Base-by-base conservation (phyloP, 2,329 filamentous ascomycete genomes). In the Ophiocordyceps camponoti-floridani region DNA sequence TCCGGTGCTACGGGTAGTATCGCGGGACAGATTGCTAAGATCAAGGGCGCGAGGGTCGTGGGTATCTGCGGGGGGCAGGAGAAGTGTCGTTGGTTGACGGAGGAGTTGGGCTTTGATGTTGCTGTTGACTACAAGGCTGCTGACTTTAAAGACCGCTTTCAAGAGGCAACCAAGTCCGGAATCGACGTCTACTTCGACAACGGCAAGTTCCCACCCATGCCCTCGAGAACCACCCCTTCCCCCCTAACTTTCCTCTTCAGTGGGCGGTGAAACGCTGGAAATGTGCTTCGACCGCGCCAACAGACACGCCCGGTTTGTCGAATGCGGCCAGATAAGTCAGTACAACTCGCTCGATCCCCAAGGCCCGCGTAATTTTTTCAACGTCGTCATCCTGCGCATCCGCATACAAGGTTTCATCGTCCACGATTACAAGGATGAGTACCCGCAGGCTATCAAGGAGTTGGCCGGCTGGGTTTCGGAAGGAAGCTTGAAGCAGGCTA, bases 1-100 rank as follows among this genome's bases (percentile, higher is more conserved):
- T 84, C 84, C 0, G 84, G 84, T 2, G 84, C 83, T 0, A 88
- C 84, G 0, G 84, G 84, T 1, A 81, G 73, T 54, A 74, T 88
- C 1, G 83, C 76, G 0, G 82, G 81, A 0, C 84, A 89, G 62
- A 84, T 88, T 51, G 81, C 82, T 16, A 86, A 84, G 66, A 62
- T 85, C 44, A 76, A 77, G 59, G 83, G 80, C 12, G 62, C 63
- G 42, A 52, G 68, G 3, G 75, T 84, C 12, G 59, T 82, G 19
- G 81, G 80, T 7, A 67, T 84, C 48, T 78, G 78, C 1, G 81
- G 81, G 0, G 72, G 68, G 45, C 69, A 75, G 33, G 75, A 80
- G 35, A 85, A 85, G 63, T 82, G 75, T 52, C 60, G 65, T 43
- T 84, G 79, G 70, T 58, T 87, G 49, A 70, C 65, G 3, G 62